phyloP scores from a whole-genome alignment of 306 rosid species.

The Delonix regia region DNA sequence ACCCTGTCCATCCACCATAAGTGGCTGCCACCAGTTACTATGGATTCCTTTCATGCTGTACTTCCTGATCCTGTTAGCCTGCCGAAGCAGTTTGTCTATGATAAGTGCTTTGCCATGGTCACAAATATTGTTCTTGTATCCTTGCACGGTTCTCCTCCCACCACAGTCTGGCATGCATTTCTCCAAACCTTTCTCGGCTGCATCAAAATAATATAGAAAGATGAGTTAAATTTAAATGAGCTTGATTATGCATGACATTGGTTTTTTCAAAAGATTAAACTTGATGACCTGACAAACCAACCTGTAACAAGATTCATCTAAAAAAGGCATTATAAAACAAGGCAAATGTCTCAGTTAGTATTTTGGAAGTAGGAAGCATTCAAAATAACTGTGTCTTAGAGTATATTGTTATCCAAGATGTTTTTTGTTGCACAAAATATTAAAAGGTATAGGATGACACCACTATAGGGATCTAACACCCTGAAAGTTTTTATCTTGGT shows the following conservation, averaged over 20 bases:
- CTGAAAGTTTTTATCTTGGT: no score
- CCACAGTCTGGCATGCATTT: conserved; percentile 75
- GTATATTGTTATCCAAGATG: no score
- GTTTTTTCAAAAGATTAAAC: not conserved
- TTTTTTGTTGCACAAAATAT: no score
- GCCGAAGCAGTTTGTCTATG: not conserved
- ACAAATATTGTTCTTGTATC: conserved; percentile 74
- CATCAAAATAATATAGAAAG: not conserved
- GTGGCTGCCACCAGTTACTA: conserved; percentile 24
- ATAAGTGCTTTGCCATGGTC: conserved; percentile 14
- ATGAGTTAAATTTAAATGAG: not conserved
- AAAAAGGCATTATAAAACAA: not conserved
- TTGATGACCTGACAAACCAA: not conserved
- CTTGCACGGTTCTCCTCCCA: conserved; percentile 75
- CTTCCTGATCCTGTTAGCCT: conserved; percentile 7
- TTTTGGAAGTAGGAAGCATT: no score
- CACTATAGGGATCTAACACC: no score
- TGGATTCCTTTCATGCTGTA: conserved; percentile 24
- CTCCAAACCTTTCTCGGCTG: conserved; percentile 75
- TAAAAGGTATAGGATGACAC: no score
- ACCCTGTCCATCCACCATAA: conserved; percentile 29
- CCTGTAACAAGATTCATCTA: not conserved
- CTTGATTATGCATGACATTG: not conserved
- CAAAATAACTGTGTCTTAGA: no score
- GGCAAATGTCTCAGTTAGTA: no score